A percentile compares a stretch with the other conserved stretches of the same genome.
phyloP scores from a whole-genome alignment of 768 basidiomycete genomes.

The Baorangia bicolor region DNA sequence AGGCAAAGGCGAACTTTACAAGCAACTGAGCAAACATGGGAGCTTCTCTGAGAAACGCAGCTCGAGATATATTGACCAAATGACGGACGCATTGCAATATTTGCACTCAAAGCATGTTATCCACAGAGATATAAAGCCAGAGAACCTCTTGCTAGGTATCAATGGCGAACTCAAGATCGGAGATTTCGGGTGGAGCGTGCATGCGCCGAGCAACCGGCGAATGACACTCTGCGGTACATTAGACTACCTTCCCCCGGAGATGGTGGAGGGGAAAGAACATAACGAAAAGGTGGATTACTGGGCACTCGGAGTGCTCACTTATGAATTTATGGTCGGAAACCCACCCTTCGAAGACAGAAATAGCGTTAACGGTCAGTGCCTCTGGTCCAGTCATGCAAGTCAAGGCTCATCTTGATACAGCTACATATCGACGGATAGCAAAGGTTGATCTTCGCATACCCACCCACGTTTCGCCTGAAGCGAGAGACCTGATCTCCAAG shows the following conservation, averaged over 20 bases:
- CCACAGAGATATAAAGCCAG: constrained; percentile 98
- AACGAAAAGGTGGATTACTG: constrained; percentile 91
- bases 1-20: constrained; percentile 95
- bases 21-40: constrained; percentile 84
- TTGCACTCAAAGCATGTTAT: constrained; percentile 96
- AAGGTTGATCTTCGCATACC: constrained; percentile 72
- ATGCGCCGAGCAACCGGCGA: constrained; percentile 87
- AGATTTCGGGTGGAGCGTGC: constrained; percentile 98
- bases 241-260: constrained; percentile 97
- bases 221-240: constrained; percentile 93
- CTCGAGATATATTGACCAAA: constrained; percentile 91
- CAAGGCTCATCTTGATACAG: constrained; percentile 37
- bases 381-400: not conserved
- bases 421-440: constrained; percentile 88
- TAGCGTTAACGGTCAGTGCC: constrained; percentile 68
- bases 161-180: constrained; percentile 98
- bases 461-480: constrained; percentile 41
- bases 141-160: constrained; percentile 91
- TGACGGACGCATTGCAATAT: constrained; percentile 94
- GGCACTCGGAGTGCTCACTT: constrained; percentile 96
- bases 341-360: constrained; percentile 85
- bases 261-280: constrained; percentile 93
- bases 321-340: constrained; percentile 87
- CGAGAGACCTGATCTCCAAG: constrained; percentile 45
- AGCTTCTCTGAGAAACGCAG: constrained; percentile 87